Percentiles rank a stretch among this genome's conserved stretches.
Evolutionary conservation across 1,284 basidiomycete species (phyloP).

Genomic region (Uromyces viciae-fabae): DNA sequence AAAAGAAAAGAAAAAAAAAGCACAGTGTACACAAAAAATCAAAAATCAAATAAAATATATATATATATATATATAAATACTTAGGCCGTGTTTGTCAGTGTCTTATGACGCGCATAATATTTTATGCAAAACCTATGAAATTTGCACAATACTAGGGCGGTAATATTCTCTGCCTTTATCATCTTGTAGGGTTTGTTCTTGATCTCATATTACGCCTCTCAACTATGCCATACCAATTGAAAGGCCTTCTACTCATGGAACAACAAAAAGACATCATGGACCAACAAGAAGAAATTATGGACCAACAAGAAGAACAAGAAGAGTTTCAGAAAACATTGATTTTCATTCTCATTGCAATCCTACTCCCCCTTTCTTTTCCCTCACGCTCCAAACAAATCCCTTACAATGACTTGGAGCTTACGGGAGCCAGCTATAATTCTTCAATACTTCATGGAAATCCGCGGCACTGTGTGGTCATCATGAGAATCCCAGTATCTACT

Average conservation of each 20-base stretch:
- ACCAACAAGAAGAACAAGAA: no score
- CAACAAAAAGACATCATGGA: not conserved
- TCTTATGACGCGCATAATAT: not conserved
- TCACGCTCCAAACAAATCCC: not conserved
- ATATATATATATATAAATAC: no score
- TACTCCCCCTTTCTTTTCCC: not conserved
- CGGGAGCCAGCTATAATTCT: not conserved
- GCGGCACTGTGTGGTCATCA: not conserved
- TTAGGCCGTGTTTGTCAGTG: conserved; percentile 2
- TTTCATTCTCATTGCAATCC: not conserved
- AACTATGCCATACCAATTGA: no score
- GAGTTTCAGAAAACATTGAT: not conserved
- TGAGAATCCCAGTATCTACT: not conserved
- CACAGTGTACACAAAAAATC: no score
- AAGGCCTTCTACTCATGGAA: no score
- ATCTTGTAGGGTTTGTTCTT: not conserved
- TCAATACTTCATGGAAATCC: not conserved
- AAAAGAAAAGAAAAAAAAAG: no score
- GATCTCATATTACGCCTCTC: not conserved
- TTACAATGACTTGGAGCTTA: not conserved
- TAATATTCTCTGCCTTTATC: not conserved
- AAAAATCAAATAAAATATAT: no score
- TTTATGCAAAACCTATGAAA: not conserved
- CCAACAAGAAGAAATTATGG: not conserved
- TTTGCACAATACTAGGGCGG: not conserved